phyloP scores from a whole-genome alignment of 2,329 filamentous ascomycete genomes.

The Neopestalotiopsis sp. region DNA sequence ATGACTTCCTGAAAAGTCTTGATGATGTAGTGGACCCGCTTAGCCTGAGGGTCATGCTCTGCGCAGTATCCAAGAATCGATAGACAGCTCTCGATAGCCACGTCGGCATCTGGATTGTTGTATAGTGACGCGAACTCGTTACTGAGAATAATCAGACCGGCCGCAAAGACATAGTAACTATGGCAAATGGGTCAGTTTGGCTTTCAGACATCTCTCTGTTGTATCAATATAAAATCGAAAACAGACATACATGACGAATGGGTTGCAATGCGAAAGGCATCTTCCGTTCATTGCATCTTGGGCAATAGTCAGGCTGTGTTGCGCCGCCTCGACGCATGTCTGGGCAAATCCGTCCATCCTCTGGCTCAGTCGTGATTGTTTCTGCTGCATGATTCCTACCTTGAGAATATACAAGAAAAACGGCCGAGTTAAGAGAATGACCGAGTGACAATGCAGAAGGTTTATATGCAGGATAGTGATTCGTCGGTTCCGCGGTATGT shows the following conservation, averaged over 20 bases:
- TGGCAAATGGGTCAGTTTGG: conserved; percentile 9
- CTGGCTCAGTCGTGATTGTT: conserved; percentile 35
- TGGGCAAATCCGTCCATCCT: conserved; percentile 54
- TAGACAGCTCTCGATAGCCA: conserved; percentile 50
- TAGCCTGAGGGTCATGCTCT: conserved; percentile 53
- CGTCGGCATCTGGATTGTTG: conserved; percentile 46
- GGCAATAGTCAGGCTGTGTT: conserved; percentile 54
- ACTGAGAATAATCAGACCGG: conserved; percentile 58
- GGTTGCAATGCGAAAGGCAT: conserved; percentile 57
- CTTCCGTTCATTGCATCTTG: conserved; percentile 48
- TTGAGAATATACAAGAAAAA: conserved; percentile 67
- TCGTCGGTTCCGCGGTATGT: conserved; percentile 50
- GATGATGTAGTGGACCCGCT: conserved; percentile 55
- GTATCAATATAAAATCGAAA: neutral
- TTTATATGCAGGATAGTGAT: conserved; percentile 68
- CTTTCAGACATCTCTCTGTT: neutral
- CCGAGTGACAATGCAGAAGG: conserved; percentile 65
- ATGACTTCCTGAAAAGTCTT: conserved; percentile 52
- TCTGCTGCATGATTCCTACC: conserved; percentile 31
- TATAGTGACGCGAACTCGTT: conserved; percentile 62
- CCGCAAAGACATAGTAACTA: conserved; percentile 63
- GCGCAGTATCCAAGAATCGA: conserved; percentile 55
- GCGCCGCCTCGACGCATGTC: conserved; percentile 56
- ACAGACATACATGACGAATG: conserved; percentile 59
- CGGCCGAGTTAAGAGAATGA: conserved; percentile 67